phyloP scores from a whole-genome alignment of 2,329 filamentous ascomycete genomes.

The Penicillium sp. region DNA sequence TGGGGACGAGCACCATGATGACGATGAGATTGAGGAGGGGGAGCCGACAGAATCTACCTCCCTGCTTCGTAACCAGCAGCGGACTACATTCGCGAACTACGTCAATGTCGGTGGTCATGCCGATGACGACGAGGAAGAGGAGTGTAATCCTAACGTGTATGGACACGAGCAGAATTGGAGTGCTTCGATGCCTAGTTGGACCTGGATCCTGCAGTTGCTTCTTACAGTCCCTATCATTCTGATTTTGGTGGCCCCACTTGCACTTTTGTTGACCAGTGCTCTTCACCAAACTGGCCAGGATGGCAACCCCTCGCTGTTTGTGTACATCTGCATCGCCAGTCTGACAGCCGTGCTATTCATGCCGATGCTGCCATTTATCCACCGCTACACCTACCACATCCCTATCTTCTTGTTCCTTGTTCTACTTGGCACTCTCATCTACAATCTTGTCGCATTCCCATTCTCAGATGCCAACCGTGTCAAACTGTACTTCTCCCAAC shows the following conservation, averaged over 20 bases:
- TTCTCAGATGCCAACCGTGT: conserved; percentile 78
- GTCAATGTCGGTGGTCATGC: conserved; percentile 39
- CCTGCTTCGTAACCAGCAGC: conserved; percentile 52
- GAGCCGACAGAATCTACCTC: conserved; percentile 57
- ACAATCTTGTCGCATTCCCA: conserved; percentile 84
- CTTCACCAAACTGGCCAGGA: conserved; percentile 81
- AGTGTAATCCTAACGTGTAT: conserved; percentile 50
- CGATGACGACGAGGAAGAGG: conserved; percentile 28
- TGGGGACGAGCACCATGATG: conserved; percentile 38
- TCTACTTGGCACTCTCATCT: conserved; percentile 73
- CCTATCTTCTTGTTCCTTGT: conserved; percentile 74
- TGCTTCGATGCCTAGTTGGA: conserved; percentile 72
- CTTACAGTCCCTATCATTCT: conserved; percentile 75
- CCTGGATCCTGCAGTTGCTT: conserved; percentile 85
- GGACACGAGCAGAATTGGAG: conserved; percentile 85
- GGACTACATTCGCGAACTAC: conserved; percentile 58
- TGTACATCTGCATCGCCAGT: conserved; percentile 69
- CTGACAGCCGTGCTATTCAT: conserved; percentile 72
- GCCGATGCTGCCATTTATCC: conserved; percentile 79
- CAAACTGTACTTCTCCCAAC: conserved; percentile 86
- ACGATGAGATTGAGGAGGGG: conserved; percentile 40
- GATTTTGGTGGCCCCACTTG: conserved; percentile 74
- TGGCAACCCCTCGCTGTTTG: conserved; percentile 69
- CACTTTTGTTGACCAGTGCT: conserved; percentile 69
- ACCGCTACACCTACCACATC: conserved; percentile 80